These are phyloP conservation scores for Clonostachys byssicola DNA, from an alignment of 2,329 filamentous ascomycete genomes.

Conservation along the genomic window DNA sequence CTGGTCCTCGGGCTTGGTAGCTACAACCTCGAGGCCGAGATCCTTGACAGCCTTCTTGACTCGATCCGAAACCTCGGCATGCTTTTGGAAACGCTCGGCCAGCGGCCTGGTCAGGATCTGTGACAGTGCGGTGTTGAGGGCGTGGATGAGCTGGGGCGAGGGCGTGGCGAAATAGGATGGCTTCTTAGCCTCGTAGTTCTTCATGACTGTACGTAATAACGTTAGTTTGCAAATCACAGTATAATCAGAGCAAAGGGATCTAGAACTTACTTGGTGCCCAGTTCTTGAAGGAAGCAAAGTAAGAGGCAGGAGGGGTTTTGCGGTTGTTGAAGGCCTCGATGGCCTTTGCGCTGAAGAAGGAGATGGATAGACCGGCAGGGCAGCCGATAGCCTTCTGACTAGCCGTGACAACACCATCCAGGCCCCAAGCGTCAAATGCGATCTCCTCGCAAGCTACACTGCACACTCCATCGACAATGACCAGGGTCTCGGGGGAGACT, in stretches of 20 bases:
- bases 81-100: constrained; percentile 76
- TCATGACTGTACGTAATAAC: constrained; percentile 64
- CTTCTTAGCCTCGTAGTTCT: constrained; percentile 98
- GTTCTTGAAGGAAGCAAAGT: constrained; percentile 96
- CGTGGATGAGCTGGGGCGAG: constrained; percentile 88
- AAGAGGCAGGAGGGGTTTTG: constrained; percentile 78
- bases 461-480: constrained; percentile 95
- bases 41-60: constrained; percentile 80
- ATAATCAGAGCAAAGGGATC: not conserved
- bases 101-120: constrained; percentile 83
- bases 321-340: constrained; percentile 76
- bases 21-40: constrained; percentile 83
- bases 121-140: constrained; percentile 81
- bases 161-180: constrained; percentile 97
- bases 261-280: constrained; percentile 81
- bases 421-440: constrained; percentile 88
- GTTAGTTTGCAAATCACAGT: not conserved
- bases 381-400: constrained; percentile 96
- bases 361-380: constrained; percentile 88
- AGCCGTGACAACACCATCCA: constrained; percentile 91
- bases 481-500: constrained; percentile 85
- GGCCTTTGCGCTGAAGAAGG: constrained; percentile 87
- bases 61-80: constrained; percentile 74
- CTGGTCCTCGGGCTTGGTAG: constrained; percentile 81
- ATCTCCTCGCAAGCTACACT: constrained; percentile 96